phyloP scores from a whole-genome alignment of 306 rosid genomes.

The Citrullus mucosospermus region DNA sequence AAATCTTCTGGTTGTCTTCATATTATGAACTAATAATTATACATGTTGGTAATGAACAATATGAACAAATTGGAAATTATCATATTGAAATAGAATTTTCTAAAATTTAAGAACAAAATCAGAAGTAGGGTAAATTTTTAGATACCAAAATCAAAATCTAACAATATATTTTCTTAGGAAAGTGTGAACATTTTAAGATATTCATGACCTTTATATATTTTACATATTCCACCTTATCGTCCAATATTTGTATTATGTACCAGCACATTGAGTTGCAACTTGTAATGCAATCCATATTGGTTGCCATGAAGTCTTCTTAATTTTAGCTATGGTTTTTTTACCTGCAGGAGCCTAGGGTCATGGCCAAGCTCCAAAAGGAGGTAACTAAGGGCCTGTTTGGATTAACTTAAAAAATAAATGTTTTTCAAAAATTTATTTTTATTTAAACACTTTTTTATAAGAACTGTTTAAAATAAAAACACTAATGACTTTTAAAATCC shows the following conservation, averaged over 20 bases:
- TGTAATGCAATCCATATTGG: neutral
- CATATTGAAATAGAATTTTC: neutral
- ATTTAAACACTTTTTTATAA: no score
- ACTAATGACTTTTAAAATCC: no score
- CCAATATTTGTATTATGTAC: neutral
- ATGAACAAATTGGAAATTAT: neutral
- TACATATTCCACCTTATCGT: neutral
- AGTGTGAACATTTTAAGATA: neutral
- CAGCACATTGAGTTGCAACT: neutral
- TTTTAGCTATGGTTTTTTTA: constrained; percentile 7
- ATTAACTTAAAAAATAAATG: no score
- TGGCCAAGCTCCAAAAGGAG: constrained; percentile 94
- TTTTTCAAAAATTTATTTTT: no score
- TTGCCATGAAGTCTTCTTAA: constrained; percentile 8
- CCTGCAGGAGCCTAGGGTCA: constrained; percentile 71
- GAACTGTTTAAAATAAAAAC: no score
- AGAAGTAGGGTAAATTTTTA: neutral
- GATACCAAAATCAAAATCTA: neutral
- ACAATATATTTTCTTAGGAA: neutral
- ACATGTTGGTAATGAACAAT: neutral
- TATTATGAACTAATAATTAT: neutral
- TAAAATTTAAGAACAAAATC: neutral
- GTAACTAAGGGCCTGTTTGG: constrained; percentile 16
- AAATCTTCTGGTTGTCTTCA: neutral
- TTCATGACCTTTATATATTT: neutral